Percentiles rank a stretch among this genome's conserved stretches.
These are phyloP conservation scores for Naumovozyma dairenensis DNA, from an alignment of 805 yeast genomes.

Conservation along the genomic window DNA sequence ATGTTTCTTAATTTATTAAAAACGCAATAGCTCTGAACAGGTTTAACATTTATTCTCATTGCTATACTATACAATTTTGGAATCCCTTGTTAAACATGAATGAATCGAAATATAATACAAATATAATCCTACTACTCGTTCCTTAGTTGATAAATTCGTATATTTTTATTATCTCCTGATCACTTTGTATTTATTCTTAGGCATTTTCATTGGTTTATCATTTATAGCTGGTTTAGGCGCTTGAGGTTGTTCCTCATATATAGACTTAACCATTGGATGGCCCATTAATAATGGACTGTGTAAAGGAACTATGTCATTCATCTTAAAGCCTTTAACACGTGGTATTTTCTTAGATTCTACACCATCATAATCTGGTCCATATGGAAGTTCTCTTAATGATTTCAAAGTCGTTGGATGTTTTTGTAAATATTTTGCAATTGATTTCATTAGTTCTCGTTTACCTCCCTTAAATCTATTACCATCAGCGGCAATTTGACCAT, in stretches of 20 bases:
- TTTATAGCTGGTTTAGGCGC: conserved; percentile 21
- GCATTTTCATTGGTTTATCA: conserved; percentile 23
- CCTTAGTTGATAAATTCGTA: no score
- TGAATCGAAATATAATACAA: no score
- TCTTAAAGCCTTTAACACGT: conserved; percentile 71
- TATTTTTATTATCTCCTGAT: conserved; percentile 28
- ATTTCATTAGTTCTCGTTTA: conserved; percentile 57
- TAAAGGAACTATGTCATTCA: conserved; percentile 84
- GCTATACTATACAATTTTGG: no score
- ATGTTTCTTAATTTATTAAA: no score
- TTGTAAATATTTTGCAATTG: conserved; percentile 51
- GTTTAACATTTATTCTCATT: no score
- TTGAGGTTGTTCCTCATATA: conserved; percentile 47
- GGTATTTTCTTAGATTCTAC: conserved; percentile 56
- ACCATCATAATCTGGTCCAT: conserved; percentile 52
- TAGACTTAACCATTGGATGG: conserved; percentile 68
- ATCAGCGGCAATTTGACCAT: conserved; percentile 33
- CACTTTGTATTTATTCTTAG: conserved; percentile 27
- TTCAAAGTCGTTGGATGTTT: conserved; percentile 59
- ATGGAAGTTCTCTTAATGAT: conserved; percentile 53
- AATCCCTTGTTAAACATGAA: no score
- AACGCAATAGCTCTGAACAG: no score
- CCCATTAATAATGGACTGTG: conserved; percentile 72
- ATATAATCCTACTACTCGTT: no score
- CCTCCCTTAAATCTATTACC: conserved; percentile 24